Conservation (phyloP, 2,329 filamentous ascomycete genomes). For the Hymenoscyphus repandus region DNA sequence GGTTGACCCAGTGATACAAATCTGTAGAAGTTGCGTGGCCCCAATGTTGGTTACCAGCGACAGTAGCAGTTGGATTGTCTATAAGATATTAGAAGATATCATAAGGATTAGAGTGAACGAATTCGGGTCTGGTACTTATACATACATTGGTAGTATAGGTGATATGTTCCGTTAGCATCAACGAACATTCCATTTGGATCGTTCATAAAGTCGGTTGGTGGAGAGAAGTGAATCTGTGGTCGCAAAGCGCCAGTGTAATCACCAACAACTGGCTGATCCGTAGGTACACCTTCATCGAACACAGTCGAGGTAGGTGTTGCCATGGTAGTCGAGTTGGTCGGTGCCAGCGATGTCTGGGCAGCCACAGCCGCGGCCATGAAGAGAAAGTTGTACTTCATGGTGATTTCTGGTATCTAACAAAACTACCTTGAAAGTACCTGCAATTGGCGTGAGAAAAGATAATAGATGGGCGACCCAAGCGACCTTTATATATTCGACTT, state of each 20-base stretch:
- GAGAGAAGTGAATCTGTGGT: slow-evolving; percentile 52
- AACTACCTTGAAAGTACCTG: not conserved
- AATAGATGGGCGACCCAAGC: not conserved
- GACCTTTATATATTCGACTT: not conserved
- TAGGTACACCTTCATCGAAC: slow-evolving; percentile 21
- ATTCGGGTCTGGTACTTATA: slow-evolving; percentile 1
- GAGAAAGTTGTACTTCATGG: slow-evolving; percentile 13
- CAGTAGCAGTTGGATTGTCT: slow-evolving; percentile 44
- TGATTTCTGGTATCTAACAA: not conserved
- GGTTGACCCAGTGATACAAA: slow-evolving; percentile 60
- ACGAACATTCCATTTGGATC: slow-evolving; percentile 62
- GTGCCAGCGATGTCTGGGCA: slow-evolving; percentile 5
- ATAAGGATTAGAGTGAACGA: not conserved
- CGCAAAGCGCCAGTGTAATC: slow-evolving; percentile 23
- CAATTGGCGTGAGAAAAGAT: not conserved
- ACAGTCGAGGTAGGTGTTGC: slow-evolving; percentile 10
- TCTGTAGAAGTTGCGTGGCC: slow-evolving; percentile 59
- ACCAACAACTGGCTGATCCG: slow-evolving; percentile 19
- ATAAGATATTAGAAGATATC: not conserved
- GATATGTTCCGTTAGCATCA: slow-evolving; percentile 52
- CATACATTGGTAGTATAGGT: slow-evolving; percentile 59
- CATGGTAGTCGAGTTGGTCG: slow-evolving; percentile 13
- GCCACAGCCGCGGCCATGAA: slow-evolving; percentile 14
- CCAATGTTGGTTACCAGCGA: slow-evolving; percentile 59
- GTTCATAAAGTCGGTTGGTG: slow-evolving; percentile 50